Conservation (phyloP, 352 stramenopile species). For the Pythium sukuiense region DNA sequence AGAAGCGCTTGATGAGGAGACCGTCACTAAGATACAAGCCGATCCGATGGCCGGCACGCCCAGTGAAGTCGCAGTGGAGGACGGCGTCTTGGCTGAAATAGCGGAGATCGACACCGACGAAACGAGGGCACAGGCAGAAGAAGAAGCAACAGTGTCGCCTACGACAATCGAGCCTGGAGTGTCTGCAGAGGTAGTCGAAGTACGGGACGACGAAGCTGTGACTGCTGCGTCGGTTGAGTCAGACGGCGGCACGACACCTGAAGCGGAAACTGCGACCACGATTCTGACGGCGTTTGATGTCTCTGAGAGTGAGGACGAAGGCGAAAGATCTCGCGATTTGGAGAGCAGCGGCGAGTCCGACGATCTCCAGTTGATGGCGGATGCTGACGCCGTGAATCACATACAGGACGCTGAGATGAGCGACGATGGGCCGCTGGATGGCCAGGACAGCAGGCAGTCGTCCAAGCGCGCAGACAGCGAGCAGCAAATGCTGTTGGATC, state of each 20-base stretch:
- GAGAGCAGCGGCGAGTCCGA: conserved; percentile 15
- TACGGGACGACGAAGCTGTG: not conserved
- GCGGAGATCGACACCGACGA: no score
- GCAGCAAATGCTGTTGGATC: conserved; percentile 16
- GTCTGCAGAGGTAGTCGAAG: not conserved
- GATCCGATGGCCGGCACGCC: no score
- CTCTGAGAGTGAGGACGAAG: not conserved
- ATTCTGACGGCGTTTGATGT: not conserved
- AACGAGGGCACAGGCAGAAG: no score
- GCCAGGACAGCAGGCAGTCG: not conserved
- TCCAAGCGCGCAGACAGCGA: conserved; percentile 18
- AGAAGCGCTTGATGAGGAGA: no score
- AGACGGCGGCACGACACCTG: not conserved
- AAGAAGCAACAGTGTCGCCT: not conserved
- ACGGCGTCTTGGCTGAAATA: no score
- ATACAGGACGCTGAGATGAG: not conserved
- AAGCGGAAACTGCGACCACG: not conserved
- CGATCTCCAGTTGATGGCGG: conserved; percentile 21
- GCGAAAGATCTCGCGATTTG: not conserved
- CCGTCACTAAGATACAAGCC: no score
- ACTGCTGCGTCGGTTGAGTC: no score
- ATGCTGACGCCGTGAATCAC: conserved; percentile 18
- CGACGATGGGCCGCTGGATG: not conserved
- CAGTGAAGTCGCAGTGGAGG: no score
- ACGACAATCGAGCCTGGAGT: not conserved